phyloP scores from a whole-genome alignment of 2,329 filamentous ascomycete genomes.

The Dryadomyces sulphureus region DNA sequence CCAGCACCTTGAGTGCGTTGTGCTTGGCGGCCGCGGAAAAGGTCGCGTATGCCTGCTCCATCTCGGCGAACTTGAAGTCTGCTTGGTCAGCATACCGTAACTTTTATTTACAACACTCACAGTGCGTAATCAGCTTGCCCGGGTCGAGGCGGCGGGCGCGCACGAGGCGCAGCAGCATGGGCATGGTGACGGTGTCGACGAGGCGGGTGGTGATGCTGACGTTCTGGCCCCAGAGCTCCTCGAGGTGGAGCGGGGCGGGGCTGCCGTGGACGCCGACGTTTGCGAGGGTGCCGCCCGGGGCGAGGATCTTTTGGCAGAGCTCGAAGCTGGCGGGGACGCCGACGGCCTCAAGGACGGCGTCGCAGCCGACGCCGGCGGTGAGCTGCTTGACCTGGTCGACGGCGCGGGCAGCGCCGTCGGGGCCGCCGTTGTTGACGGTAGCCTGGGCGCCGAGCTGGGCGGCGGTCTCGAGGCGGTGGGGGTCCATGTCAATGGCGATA shows the following conservation, averaged over 20 bases:
- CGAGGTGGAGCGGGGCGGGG: conserved; percentile 34
- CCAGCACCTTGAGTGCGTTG: conserved; percentile 27
- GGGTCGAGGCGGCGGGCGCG: conserved; percentile 25
- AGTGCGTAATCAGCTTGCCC: conserved; percentile 28
- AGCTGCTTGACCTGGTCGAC: conserved; percentile 24
- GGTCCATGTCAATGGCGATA: conserved; percentile 36
- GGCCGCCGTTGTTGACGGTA: conserved; percentile 25
- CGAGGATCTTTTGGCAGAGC: conserved; percentile 37
- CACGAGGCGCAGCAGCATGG: conserved; percentile 32
- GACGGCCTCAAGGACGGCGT: conserved; percentile 43
- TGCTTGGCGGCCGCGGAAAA: conserved; percentile 26
- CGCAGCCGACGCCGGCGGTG: conserved; percentile 36
- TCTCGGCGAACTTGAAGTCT: conserved; percentile 27
- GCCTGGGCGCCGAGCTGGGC: conserved; percentile 31
- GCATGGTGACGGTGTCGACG: conserved; percentile 31
- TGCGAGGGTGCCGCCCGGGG: conserved; percentile 35
- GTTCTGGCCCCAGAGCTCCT: conserved; percentile 39
- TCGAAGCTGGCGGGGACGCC: conserved; percentile 37
- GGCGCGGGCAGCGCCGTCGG: conserved; percentile 5
- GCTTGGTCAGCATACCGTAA: conserved; percentile 1
- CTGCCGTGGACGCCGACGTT: conserved; percentile 44
- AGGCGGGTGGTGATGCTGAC: conserved; percentile 33
- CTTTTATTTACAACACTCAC: conserved; percentile 14
- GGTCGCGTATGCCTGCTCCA: conserved; percentile 27
- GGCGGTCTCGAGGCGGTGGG: conserved; percentile 29